These are phyloP conservation scores for Tephrocybe sp. DNA, from an alignment of 768 basidiomycete species.

Conservation along the genomic window DNA sequence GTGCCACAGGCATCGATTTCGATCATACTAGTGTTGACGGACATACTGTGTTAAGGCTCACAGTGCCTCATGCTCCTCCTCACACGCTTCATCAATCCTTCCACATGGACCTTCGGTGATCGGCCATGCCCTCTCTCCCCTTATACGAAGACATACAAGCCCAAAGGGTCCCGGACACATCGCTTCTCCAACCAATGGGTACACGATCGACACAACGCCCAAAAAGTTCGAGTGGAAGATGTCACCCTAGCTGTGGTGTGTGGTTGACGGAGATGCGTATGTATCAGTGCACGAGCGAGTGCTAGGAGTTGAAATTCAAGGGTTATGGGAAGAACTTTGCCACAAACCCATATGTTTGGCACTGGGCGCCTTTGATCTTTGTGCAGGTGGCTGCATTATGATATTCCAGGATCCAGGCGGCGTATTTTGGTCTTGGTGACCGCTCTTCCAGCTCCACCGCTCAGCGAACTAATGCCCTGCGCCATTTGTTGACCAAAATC, in stretches of 20 bases:
- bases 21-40: constrained; percentile 98
- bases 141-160: constrained; percentile 72
- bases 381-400: too few relatives aligned
- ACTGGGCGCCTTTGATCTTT: too few relatives aligned
- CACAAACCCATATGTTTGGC: too few relatives aligned
- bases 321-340: too few relatives aligned
- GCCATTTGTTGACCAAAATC: constrained; percentile 78
- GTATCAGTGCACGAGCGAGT: constrained; percentile 87
- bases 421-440: too few relatives aligned
- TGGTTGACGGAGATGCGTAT: constrained; percentile 93
- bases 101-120: constrained; percentile 92
- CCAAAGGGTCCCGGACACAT: constrained; percentile 21
- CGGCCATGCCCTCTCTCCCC: constrained; percentile 90
- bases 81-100: constrained; percentile 94
- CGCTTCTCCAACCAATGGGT: constrained; percentile 23
- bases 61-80: constrained; percentile 96
- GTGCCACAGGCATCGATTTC: constrained; percentile 96
- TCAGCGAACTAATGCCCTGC: constrained; percentile 83
- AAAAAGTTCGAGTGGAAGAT: constrained; percentile 97
- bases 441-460: constrained; percentile 77
- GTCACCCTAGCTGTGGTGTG: constrained; percentile 80
- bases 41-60: constrained; percentile 90
- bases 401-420: too few relatives aligned
- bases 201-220: constrained; percentile 77
- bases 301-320: too few relatives aligned